phyloP scores from a whole-genome alignment of 371 early-diverging fungal genomes.

The Conidiobolus coronatus region DNA sequence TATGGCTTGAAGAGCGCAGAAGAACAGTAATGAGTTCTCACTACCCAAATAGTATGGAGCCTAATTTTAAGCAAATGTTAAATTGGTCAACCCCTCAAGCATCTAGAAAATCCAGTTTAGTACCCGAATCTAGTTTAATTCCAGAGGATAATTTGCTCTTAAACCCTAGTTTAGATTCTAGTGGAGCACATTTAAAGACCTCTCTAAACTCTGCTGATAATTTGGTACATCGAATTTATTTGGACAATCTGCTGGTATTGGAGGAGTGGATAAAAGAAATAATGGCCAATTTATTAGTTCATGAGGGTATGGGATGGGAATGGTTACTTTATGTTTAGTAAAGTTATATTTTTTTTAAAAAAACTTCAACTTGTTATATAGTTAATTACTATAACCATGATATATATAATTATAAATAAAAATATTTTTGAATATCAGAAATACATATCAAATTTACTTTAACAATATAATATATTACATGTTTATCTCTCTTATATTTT shows the following conservation, averaged over 20 bases:
- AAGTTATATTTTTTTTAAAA: neutral
- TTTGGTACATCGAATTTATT: slow-evolving; percentile 15
- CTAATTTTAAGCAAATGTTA: too few relatives aligned
- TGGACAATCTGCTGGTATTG: slow-evolving; percentile 74
- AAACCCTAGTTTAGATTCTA: neutral
- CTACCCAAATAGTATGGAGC: too few relatives aligned
- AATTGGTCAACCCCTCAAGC: too few relatives aligned
- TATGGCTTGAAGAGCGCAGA: too few relatives aligned
- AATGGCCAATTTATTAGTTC: slow-evolving; percentile 58
- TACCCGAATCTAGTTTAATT: too few relatives aligned
- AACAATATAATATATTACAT: neutral
- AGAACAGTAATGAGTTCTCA: too few relatives aligned
- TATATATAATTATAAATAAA: neutral
- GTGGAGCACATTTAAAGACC: slow-evolving; percentile 4
- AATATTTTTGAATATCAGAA: neutral
- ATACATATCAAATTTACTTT: neutral
- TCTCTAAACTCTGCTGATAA: slow-evolving; percentile 4
- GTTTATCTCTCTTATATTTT: too few relatives aligned
- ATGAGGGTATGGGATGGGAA: slow-evolving; percentile 54
- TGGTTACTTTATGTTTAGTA: slow-evolving; percentile 20
- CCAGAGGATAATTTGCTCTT: too few relatives aligned
- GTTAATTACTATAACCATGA: neutral
- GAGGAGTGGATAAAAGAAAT: slow-evolving; percentile 82
- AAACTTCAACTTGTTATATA: neutral
- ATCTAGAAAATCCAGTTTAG: too few relatives aligned